Conservation (phyloP, 106 monocot species). For the Alisma plantagoaquatica region DNA sequence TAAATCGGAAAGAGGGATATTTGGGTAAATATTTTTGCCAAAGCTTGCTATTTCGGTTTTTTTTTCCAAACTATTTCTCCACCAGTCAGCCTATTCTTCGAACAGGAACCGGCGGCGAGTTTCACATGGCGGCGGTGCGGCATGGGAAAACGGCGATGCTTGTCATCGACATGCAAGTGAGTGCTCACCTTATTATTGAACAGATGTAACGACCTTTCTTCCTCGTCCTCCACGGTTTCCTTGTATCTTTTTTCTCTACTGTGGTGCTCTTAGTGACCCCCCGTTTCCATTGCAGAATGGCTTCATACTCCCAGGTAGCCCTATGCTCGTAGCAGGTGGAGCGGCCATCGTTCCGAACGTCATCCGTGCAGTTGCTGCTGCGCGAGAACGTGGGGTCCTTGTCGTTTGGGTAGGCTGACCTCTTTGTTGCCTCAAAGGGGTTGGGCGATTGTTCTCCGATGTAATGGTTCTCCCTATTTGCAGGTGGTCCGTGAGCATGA, state of each 20-base stretch:
- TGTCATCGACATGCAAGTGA: conserved; percentile 99
- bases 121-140: conserved; percentile 15
- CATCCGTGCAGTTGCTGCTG: conserved; percentile 52
- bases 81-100: too few relatives aligned
- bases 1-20: too few relatives aligned
- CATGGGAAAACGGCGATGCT: conserved; percentile 72
- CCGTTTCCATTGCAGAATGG: conserved; percentile 45
- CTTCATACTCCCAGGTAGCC: conserved; percentile 62
- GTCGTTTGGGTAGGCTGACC: conserved; percentile 53
- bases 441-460: not conserved
- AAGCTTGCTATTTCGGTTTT: too few relatives aligned
- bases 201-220: too few relatives aligned
- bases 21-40: too few relatives aligned
- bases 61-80: too few relatives aligned
- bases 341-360: conserved; percentile 53
- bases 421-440: not conserved
- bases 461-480: too few relatives aligned
- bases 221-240: too few relatives aligned
- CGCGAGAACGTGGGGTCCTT: conserved; percentile 56
- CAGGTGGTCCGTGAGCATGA: conserved; percentile 97
- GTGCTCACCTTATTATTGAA: too few relatives aligned
- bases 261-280: too few relatives aligned
- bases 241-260: not conserved
- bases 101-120: too few relatives aligned
- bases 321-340: conserved; percentile 53